Base-by-base conservation (phyloP, 805 yeast species). In the Candida bentonensis region DNA sequence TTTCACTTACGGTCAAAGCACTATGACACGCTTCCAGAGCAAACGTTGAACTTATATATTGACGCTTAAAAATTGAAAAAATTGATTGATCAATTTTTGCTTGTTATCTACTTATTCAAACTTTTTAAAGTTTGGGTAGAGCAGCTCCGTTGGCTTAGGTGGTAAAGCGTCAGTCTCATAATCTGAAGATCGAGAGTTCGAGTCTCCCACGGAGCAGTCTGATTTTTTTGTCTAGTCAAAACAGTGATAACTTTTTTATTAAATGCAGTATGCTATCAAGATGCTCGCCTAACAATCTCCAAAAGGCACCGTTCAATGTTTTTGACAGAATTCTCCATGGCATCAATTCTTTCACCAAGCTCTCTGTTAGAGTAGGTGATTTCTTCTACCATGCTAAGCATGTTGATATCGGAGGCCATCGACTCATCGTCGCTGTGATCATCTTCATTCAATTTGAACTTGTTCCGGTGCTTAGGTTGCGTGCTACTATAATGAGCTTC, bases 61-160 rank as follows among this genome's bases (percentile, higher is more conserved):
- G n/a, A n/a, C n/a, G n/a, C n/a, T n/a, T n/a, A n/a, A n/a, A n/a
- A n/a, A n/a, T n/a, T n/a, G n/a, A n/a, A n/a, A n/a, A n/a, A n/a
- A n/a, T n/a, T n/a, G n/a, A n/a, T n/a, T n/a, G n/a, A n/a, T n/a
- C n/a, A n/a, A n/a, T n/a, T n/a, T n/a, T n/a, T n/a, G n/a, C n/a
- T n/a, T n/a, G n/a, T n/a, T n/a, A n/a, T n/a, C n/a, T n/a, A n/a
- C n/a, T n/a, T n/a, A n/a, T n/a, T n/a, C n/a, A n/a, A n/a, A n/a
- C n/a, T n/a, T n/a, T n/a, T n/a, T n/a, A n/a, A n/a, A n/a, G n/a
- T n/a, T n/a, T n/a, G n/a, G n/a, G n/a, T n/a, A 30, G 13, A 21
- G 22, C 21, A n/a, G 54, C 52, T 51, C 51, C 54, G 54, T 51
- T 51, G 54, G 54, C 54, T 51, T 50, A 51, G 54, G 49, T 48